phyloP scores from a whole-genome alignment of 306 rosid species.

The Cicer cuneatum region DNA sequence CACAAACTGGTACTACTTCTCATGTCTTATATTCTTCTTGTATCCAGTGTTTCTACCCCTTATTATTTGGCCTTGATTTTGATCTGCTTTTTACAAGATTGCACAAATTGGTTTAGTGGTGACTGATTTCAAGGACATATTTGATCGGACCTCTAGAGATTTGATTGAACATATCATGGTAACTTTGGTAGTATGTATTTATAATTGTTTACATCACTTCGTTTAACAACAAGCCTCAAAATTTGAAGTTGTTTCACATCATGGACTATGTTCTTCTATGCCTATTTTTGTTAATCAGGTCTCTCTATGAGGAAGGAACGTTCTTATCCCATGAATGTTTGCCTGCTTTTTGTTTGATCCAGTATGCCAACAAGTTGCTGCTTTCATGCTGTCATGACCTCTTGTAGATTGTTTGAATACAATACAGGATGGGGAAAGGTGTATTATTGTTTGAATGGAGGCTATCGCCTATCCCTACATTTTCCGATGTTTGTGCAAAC shows the following conservation, averaged over 20 bases:
- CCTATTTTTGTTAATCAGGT: slow-evolving; percentile 34
- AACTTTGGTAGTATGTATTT: slow-evolving; percentile 11
- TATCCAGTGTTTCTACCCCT: not conserved
- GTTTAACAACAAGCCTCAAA: slow-evolving; percentile 1
- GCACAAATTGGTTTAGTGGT: slow-evolving; percentile 5
- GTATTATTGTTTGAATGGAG: no score
- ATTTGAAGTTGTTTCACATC: slow-evolving; percentile 22
- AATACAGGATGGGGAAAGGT: no score
- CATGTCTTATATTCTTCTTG: slow-evolving; percentile 7
- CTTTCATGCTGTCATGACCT: no score
- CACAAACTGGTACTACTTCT: slow-evolving; percentile 17
- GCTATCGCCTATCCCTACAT: no score
- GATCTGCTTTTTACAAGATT: slow-evolving; percentile 25
- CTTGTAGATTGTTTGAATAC: no score
- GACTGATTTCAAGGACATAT: slow-evolving; percentile 19
- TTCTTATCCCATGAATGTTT: slow-evolving; percentile 4
- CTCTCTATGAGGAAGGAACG: slow-evolving; percentile 16
- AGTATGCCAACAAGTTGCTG: not conserved
- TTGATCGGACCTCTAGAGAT: slow-evolving; percentile 30
- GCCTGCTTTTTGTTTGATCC: slow-evolving; percentile 10
- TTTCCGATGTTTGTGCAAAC: no score
- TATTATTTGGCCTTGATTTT: slow-evolving; percentile 20
- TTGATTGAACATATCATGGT: slow-evolving; percentile 11
- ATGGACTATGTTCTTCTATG: slow-evolving; percentile 15
- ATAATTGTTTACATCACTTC: not conserved